phyloP scores from a whole-genome alignment of 345 rosid genomes.

The Euphorbia peplus region DNA sequence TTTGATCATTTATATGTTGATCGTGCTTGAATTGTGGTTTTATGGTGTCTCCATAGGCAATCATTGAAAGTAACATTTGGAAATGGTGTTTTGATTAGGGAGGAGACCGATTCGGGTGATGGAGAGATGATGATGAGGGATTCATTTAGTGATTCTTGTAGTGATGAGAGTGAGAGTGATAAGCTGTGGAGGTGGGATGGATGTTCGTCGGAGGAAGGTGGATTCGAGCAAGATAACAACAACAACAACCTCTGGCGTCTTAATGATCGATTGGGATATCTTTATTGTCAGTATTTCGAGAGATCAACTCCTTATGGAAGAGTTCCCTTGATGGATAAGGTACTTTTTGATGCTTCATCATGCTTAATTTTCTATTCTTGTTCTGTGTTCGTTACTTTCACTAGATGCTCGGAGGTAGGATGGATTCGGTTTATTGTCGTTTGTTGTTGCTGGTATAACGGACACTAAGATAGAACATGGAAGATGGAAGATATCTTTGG shows the following conservation, averaged over 20 bases:
- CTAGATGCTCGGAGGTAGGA: no score
- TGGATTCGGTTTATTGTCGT: no score
- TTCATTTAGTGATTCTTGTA: constrained; percentile 74
- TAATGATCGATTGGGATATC: constrained; percentile 73
- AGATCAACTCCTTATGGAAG: constrained; percentile 89
- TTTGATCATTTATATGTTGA: neutral
- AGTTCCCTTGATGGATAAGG: constrained; percentile 99
- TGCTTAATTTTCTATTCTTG: neutral
- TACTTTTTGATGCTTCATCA: constrained; percentile 21
- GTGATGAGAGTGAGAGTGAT: constrained; percentile 89
- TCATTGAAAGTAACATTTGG: neutral
- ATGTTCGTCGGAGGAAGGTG: constrained; percentile 87
- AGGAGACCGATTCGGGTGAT: constrained; percentile 70
- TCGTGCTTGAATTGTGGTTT: neutral
- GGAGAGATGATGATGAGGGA: constrained; percentile 73
- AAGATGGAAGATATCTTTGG: constrained; percentile 5
- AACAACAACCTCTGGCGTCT: constrained; percentile 53
- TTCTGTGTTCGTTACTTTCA: constrained; percentile 12
- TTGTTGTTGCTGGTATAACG: no score
- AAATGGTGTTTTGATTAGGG: constrained; percentile 42
- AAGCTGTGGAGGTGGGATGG: constrained; percentile 76
- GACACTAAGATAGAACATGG: no score
- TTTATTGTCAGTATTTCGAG: constrained; percentile 77
- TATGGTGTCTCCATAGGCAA: no score
- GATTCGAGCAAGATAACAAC: constrained; percentile 60